Percentiles rank a stretch among this genome's conserved stretches.
phyloP scores from a whole-genome alignment of 352 stramenopile genomes.

The Plasmopara viticola region DNA sequence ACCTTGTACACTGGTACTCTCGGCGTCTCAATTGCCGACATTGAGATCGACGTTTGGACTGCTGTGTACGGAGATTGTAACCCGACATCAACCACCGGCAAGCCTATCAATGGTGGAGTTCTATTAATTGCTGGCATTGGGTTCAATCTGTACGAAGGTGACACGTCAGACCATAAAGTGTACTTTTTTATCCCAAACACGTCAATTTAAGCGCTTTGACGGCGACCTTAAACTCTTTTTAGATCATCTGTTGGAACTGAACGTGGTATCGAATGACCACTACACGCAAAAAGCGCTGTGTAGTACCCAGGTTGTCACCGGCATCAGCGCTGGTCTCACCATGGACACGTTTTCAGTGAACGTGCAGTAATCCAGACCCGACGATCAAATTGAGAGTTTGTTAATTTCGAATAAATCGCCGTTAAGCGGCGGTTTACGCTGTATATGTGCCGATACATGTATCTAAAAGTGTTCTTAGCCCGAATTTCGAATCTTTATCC shows the following conservation, averaged over 20 bases:
- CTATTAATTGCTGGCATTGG: not conserved
- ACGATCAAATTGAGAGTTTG: too few relatives aligned
- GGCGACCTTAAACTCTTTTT: not conserved
- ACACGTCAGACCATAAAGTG: not conserved
- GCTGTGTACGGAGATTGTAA: not conserved
- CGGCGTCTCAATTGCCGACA: not conserved
- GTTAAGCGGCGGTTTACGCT: too few relatives aligned
- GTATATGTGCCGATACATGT: too few relatives aligned
- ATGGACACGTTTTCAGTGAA: not conserved
- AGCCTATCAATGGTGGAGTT: not conserved
- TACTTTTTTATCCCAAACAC: not conserved
- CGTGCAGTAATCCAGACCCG: not conserved
- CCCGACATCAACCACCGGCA: not conserved
- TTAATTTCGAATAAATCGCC: too few relatives aligned
- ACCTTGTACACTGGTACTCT: not conserved
- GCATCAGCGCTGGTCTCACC: not conserved
- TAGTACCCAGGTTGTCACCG: not conserved
- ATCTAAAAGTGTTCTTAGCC: too few relatives aligned
- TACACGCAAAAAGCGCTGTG: not conserved
- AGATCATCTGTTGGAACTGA: not conserved
- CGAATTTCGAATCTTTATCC: too few relatives aligned
- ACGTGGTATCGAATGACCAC: not conserved
- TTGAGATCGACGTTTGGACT: not conserved
- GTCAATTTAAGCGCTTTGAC: not conserved
- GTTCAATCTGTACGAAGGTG: not conserved